Conservation (phyloP, 345 rosid species). For the Anacardium occidentale region DNA sequence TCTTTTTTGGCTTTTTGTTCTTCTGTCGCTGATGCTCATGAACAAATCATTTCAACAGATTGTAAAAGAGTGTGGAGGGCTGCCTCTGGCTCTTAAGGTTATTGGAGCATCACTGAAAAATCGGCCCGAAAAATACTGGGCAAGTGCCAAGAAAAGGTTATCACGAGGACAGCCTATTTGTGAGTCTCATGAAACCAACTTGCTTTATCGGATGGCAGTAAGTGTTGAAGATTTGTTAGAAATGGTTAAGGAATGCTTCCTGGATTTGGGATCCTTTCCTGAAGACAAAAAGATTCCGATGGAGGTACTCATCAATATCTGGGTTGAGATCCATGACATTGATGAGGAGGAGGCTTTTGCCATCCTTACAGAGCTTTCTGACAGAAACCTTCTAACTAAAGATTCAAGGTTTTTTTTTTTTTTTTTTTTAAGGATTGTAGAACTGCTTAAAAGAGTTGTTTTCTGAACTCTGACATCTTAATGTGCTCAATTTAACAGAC, state of each 20-base stretch:
- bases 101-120: constrained; percentile 74
- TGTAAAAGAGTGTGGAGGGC: constrained; percentile 81
- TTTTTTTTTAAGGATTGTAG: background rate
- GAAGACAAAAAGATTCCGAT: constrained; percentile 93
- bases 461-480: background rate
- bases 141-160: constrained; percentile 58
- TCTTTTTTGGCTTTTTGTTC: background rate
- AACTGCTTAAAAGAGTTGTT: background rate
- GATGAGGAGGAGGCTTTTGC: constrained; percentile 65
- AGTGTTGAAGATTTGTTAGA: constrained; percentile 50
- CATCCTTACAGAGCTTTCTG: constrained; percentile 63
- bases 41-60: constrained; percentile 41
- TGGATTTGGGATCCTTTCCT: constrained; percentile 93
- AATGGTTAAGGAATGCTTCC: constrained; percentile 67
- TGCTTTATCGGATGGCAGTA: constrained; percentile 74
- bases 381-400: constrained; percentile 80
- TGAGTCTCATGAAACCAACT: constrained; percentile 65
- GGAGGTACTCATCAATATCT: constrained; percentile 79
- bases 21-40: constrained; percentile 3
- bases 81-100: constrained; percentile 94
- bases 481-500: constrained; percentile 40
- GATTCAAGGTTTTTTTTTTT: constrained; percentile 55
- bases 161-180: constrained; percentile 69
- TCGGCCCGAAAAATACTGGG: constrained; percentile 67
- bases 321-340: constrained; percentile 73